A percentile compares a stretch with the other conserved stretches of the same genome.
These are phyloP conservation scores for Vaccinium vitisidaea DNA, from an alignment of 148 eudicot species.

Conservation along the genomic window DNA sequence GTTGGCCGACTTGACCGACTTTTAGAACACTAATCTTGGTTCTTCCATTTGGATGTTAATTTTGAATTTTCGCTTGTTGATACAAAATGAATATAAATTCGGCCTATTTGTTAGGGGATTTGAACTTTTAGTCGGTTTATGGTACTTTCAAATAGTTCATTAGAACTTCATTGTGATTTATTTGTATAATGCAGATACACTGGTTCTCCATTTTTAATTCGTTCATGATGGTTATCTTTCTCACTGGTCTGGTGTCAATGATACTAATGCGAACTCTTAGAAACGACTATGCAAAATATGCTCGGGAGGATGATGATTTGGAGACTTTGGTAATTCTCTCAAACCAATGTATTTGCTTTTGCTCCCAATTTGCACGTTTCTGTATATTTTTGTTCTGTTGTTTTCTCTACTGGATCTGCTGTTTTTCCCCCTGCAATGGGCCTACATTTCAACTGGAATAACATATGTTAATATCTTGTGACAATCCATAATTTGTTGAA, in stretches of 20 bases:
- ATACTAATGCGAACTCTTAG: slow-evolving; percentile 91
- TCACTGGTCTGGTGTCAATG: slow-evolving; percentile 93
- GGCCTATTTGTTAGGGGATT: neutral
- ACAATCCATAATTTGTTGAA: neutral
- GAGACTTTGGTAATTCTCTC: slow-evolving; percentile 65
- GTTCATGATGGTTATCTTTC: slow-evolving; percentile 99
- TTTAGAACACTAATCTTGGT: too few relatives aligned
- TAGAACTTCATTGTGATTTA: neutral
- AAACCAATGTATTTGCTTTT: neutral
- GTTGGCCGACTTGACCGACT: too few relatives aligned
- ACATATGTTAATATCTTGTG: neutral
- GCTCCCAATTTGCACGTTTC: neutral
- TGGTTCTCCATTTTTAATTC: slow-evolving; percentile 98
- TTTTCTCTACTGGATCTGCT: neutral
- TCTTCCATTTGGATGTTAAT: neutral
- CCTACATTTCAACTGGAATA: neutral
- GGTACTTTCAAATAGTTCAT: neutral
- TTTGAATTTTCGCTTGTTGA: neutral
- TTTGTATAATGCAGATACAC: slow-evolving; percentile 66
- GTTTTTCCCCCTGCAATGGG: neutral
- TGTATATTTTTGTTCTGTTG: neutral
- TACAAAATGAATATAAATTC: neutral
- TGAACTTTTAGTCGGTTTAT: neutral
- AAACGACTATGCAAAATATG: slow-evolving; percentile 97
- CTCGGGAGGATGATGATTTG: slow-evolving; percentile 94